Evolutionary conservation across 257 asterid species (phyloP).

Genomic region (Salvia rosmarinus): DNA sequence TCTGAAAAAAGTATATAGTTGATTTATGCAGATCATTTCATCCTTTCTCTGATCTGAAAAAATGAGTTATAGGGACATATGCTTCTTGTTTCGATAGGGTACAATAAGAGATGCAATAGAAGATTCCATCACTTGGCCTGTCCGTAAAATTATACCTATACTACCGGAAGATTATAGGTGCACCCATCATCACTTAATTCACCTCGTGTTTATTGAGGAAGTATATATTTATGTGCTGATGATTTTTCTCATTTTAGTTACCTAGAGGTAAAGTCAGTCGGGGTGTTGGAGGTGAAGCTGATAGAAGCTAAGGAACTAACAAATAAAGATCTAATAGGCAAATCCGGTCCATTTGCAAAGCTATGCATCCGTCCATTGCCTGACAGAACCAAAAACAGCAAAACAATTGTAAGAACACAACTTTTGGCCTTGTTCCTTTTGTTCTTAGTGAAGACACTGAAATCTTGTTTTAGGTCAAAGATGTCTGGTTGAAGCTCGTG

Average conservation of each 20-base stretch:
- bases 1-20: neutral
- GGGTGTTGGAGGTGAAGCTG: slow-evolving; percentile 89
- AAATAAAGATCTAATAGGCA: slow-evolving; percentile 85
- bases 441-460: too few relatives aligned
- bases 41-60: too few relatives aligned
- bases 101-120: slow-evolving; percentile 92
- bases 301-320: slow-evolving; percentile 84
- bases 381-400: slow-evolving; percentile 67
- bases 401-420: slow-evolving; percentile 59
- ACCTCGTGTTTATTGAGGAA: neutral
- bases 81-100: slow-evolving; percentile 47
- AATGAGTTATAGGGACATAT: too few relatives aligned
- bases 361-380: slow-evolving; percentile 82
- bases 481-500: slow-evolving; percentile 79
- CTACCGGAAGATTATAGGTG: slow-evolving; percentile 96
- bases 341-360: slow-evolving; percentile 89
- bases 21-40: neutral
- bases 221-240: neutral
- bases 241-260: slow-evolving; percentile 48
- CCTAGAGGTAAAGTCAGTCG: slow-evolving; percentile 74
- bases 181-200: neutral
- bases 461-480: slow-evolving; percentile 57
- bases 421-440: slow-evolving; percentile 10
- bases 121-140: slow-evolving; percentile 97
- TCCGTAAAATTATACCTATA: slow-evolving; percentile 85